Conservation (phyloP, 371 early-diverging fungal species). For the Syncephalis fuscata region DNA sequence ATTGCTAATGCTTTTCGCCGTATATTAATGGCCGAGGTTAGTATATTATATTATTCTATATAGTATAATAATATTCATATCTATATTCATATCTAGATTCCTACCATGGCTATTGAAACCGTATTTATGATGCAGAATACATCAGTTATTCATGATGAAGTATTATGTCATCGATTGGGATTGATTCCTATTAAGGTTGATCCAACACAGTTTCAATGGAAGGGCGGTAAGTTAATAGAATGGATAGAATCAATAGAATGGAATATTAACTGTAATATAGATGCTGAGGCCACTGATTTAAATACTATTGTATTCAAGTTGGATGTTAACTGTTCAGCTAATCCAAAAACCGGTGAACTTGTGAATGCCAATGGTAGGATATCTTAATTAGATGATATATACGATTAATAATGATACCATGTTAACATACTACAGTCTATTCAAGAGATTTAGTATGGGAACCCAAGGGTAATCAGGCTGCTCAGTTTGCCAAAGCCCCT, state of each 20-base stretch:
- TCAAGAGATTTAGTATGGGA: slow-evolving; percentile 73
- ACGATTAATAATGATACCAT: slow-evolving; percentile 2
- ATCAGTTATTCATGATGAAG: slow-evolving; percentile 93
- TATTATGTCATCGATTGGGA: slow-evolving; percentile 95
- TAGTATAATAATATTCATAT: not conserved
- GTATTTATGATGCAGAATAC: slow-evolving; percentile 93
- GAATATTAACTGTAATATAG: slow-evolving; percentile 7
- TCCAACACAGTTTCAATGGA: slow-evolving; percentile 61
- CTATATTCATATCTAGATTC: slow-evolving; percentile 31
- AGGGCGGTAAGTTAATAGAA: slow-evolving; percentile 19
- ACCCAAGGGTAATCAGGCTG: slow-evolving; percentile 78
- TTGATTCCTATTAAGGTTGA: slow-evolving; percentile 89
- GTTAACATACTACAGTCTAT: slow-evolving; percentile 29
- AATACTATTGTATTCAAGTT: slow-evolving; percentile 92
- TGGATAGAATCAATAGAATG: not conserved
- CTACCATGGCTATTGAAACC: slow-evolving; percentile 96
- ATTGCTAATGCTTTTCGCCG: slow-evolving; percentile 95
- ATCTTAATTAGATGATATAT: no score
- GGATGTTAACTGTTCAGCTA: slow-evolving; percentile 48
- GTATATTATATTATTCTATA: not conserved
- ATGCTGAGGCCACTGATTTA: slow-evolving; percentile 67
- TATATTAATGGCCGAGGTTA: slow-evolving; percentile 86
- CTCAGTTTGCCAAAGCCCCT: slow-evolving; percentile 39
- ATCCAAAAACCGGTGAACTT: slow-evolving; percentile 39
- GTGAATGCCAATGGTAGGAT: slow-evolving; percentile 43